Evolutionary conservation across 2,329 filamentous ascomycete species (phyloP).

Genomic region (Ramularia collo-cygni): DNA sequence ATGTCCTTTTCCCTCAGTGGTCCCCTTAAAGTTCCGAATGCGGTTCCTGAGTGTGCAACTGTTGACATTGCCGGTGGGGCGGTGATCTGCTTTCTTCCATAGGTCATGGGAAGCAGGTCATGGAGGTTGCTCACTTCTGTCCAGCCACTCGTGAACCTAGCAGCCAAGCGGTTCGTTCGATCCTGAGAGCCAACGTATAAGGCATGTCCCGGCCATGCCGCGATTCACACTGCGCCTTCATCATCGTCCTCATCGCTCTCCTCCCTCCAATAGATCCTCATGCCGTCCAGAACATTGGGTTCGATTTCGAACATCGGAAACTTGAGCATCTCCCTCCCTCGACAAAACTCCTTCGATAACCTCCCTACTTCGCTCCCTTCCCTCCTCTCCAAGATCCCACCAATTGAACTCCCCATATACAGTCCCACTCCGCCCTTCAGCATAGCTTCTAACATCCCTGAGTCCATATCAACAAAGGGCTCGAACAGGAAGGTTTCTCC

Average conservation of each 20-base stretch:
- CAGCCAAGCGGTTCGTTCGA: no score
- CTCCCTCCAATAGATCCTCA: conserved; percentile 22
- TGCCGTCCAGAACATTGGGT: conserved; percentile 24
- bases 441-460: conserved; percentile 13
- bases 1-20: no score
- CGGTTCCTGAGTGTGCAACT: no score
- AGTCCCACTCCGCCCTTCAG: conserved; percentile 11
- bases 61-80: no score
- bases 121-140: no score
- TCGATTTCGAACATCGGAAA: conserved; percentile 25
- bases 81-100: no score
- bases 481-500: conserved; percentile 19
- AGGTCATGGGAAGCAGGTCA: no score
- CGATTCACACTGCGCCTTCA: no score
- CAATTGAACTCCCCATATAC: conserved; percentile 21
- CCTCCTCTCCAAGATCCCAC: conserved; percentile 7
- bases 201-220: no score
- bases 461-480: conserved; percentile 22
- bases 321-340: conserved; percentile 8
- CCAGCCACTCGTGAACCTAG: no score
- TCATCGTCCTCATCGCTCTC: conserved; percentile 15
- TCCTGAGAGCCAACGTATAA: no score
- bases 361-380: conserved; percentile 5
- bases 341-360: conserved; percentile 12
- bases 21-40: no score